phyloP scores from a whole-genome alignment of 2,329 filamentous ascomycete species.

The Neodidymelliopsis sp. region DNA sequence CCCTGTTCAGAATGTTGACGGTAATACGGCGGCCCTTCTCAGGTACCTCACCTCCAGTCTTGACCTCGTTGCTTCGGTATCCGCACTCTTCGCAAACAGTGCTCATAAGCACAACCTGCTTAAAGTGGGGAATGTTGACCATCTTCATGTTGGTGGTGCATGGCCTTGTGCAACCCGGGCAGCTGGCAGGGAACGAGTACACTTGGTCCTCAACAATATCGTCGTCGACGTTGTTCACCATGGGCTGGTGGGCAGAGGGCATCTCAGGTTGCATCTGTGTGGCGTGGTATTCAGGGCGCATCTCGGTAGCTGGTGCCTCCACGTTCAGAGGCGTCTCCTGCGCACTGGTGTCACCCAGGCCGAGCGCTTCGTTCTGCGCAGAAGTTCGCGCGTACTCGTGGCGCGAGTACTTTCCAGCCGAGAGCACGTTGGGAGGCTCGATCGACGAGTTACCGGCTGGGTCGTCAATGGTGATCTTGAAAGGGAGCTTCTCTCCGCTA shows the following conservation, averaged over 20 bases:
- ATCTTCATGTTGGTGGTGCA: conserved; percentile 98
- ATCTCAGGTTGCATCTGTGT: conserved; percentile 54
- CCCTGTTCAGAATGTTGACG: conserved; percentile 70
- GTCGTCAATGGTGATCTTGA: conserved; percentile 88
- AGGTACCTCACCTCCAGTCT: conserved; percentile 93
- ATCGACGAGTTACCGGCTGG: conserved; percentile 97
- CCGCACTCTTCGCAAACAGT: conserved; percentile 92
- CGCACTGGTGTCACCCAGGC: conserved; percentile 64
- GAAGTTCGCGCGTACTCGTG: conserved; percentile 81
- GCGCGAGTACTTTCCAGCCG: conserved; percentile 89
- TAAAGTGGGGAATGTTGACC: conserved; percentile 97
- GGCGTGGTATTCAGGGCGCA: conserved; percentile 61
- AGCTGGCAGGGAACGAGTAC: conserved; percentile 90
- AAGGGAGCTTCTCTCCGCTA: conserved; percentile 79
- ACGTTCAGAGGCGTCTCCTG: conserved; percentile 32
- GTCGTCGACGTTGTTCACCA: conserved; percentile 59
- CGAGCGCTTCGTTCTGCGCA: conserved; percentile 86
- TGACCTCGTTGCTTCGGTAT: conserved; percentile 95
- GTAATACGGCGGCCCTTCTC: conserved; percentile 84
- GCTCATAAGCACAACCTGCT: conserved; percentile 95
- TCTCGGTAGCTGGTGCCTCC: conserved; percentile 63
- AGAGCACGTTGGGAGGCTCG: conserved; percentile 76
- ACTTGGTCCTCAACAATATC: conserved; percentile 94
- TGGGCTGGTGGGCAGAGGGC: conserved; percentile 41
- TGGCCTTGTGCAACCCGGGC: conserved; percentile 85